Evolutionary conservation across 768 basidiomycete species (phyloP).

Genomic region (Hygrophoropsis aurantiaca): DNA sequence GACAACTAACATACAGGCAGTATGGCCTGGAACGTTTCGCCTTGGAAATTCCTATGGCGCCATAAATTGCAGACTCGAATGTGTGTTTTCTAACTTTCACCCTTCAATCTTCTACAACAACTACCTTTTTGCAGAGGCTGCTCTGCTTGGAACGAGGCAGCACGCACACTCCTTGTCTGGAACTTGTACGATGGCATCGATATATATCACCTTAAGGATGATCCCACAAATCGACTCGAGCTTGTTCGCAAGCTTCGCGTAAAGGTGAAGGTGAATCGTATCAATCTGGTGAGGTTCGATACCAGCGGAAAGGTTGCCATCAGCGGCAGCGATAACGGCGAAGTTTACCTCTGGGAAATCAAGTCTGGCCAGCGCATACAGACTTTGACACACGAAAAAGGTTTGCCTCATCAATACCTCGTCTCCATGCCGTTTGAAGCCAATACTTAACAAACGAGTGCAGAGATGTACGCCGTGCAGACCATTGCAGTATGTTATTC

Average conservation of each 20-base stretch:
- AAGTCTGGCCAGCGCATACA: not conserved
- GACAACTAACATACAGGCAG: not conserved
- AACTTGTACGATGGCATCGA: constrained; percentile 1
- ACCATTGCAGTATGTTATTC: not conserved
- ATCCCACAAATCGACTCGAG: not conserved
- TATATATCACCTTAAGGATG: constrained; percentile 1
- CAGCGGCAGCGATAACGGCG: constrained; percentile 4
- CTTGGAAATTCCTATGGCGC: constrained; percentile 1
- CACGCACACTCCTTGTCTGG: constrained; percentile 1
- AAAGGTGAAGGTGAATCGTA: not conserved
- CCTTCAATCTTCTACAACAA: not conserved
- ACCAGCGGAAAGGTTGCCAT: not conserved
- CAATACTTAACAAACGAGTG: not conserved
- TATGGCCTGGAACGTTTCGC: constrained; percentile 3
- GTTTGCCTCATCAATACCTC: not conserved
- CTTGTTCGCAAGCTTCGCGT: not conserved
- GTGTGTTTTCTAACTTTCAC: not conserved
- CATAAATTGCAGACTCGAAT: not conserved
- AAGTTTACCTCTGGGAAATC: constrained; percentile 1
- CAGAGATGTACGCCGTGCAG: not conserved
- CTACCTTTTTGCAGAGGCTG: not conserved
- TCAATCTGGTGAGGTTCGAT: not conserved
- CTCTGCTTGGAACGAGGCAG: not conserved
- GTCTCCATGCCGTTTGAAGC: not conserved
- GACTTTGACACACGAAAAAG: not conserved